Evolutionary conservation across 805 yeast genomes (phyloP), one percentile per base, ranked within the genome.

Genomic region (Candida bentonensis): DNA sequence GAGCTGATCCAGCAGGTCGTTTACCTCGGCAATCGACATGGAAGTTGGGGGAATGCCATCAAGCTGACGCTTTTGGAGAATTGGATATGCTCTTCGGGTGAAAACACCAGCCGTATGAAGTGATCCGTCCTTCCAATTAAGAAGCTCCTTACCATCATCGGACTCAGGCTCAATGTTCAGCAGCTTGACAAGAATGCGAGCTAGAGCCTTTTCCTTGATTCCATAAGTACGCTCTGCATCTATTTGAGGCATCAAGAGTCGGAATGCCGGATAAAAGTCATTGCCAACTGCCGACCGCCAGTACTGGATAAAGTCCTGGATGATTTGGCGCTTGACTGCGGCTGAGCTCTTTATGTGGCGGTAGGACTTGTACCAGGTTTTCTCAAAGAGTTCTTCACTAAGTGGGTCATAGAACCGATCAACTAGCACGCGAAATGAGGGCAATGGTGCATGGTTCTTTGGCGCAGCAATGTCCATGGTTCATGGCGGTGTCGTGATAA

Each of bases 211-310:
- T 49, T 87, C 95, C 55, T 76, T 78, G 34, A 84, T 65, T 49
- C 74, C 69, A 57, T 78, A 84, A 36, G 44, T 30, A 22, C 48
- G 63, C 22, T 61, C 61, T 20, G 69, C 63, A 51, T 84, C 94
- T 43, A 75, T 66, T 44, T 76, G 70, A 0, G 94, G 86, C 22
- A 81, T 45, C 46, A 61, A 64, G 41, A 87, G 64, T 25, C 77
- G 63, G 15, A 82, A 66, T 1, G 79, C 79, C 0, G 89, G 88
- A 51, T 70, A 78, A 2, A 87, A 68, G 57, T 87, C 72, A 15
- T 67, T 59, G 0, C 86, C 86, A 0, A 79, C 78, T 1, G 67
- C 60, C 15, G 51, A 52, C 28, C 77, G 59, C 81, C 82, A 80
- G 30, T 65, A 56, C 3, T 56, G 54, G 23, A 77, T 62, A 53